Base-by-base conservation (phyloP, 768 basidiomycete species). In the Lentinula detonsa region DNA sequence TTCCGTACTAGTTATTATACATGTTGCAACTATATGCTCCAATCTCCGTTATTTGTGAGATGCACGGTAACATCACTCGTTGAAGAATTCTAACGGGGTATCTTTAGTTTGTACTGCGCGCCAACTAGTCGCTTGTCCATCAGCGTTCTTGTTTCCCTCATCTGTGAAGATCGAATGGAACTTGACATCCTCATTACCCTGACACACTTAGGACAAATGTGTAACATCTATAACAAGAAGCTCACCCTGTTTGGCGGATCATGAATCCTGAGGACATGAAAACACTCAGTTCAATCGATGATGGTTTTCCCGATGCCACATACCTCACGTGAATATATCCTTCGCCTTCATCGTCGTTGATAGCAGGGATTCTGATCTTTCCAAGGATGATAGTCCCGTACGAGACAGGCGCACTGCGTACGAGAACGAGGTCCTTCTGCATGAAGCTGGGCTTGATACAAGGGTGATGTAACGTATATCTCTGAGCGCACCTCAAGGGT, bases 311-410 rank as follows among this genome's bases (percentile, higher is more conserved):
- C 21, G 55, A 56, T 23, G 28, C 15, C 4, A 45, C 40, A 15
- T 65, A 89, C 88, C 88, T 82, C 68, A 91, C 82, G 64, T 91
- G 88, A 57, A 91, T 66, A 66, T 80, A 90, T 10, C 89, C 89
- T 65, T 78, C 76, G 33, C 89, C 87, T 66, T 82, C 74, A 34
- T 70, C 75, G 66, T 90, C 88, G 6, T 81, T 75, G 57, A 90
- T 74, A 21, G 81, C 86, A 7, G 88, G 87, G 49, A 91, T 78
- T 65, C 81, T 81, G 70, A 91, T 81, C 78, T 92, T 91, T 31
- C 91, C 90, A 10, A 93, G 70, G 62, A 93, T 82, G 60, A 91
- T 82, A 9, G 79, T 83, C 15, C 90, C 90, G 69, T 91, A 85
- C 61, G 85, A 79, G 37, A 85, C 85, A 40, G 72, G 63, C 4